These are phyloP conservation scores for Mortierella alpina DNA, from an alignment of 192 early-diverging fungal species.

Conservation along the genomic window DNA sequence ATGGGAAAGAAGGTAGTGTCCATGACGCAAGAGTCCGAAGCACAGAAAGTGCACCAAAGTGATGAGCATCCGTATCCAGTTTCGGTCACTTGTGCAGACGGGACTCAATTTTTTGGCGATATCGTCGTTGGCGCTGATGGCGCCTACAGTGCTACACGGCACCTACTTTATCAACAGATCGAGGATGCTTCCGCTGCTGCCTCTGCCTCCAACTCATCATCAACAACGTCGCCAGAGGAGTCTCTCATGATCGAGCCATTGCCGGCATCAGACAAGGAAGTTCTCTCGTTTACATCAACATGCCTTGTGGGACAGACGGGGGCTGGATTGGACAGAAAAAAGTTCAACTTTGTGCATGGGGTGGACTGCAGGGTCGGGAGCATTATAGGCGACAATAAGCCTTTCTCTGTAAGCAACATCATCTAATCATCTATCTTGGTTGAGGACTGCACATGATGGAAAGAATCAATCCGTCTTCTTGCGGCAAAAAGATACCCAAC, in stretches of 20 bases:
- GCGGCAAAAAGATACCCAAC: no score
- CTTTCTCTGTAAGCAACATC: constrained; percentile 20
- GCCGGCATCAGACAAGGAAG: constrained; percentile 21
- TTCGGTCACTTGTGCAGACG: constrained; percentile 12
- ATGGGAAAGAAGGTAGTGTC: constrained; percentile 20
- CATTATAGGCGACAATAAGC: constrained; percentile 31
- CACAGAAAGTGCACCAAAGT: not conserved
- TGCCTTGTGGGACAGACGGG: constrained; percentile 32
- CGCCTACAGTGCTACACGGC: constrained; percentile 19
- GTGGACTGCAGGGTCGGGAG: constrained; percentile 34
- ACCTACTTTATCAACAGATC: constrained; percentile 20
- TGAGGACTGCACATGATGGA: not conserved
- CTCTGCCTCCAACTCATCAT: not conserved
- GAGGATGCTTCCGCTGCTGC: constrained; percentile 5
- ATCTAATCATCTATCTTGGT: not conserved
- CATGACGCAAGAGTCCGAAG: constrained; percentile 4
- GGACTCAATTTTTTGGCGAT: constrained; percentile 12
- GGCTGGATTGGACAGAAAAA: constrained; percentile 8
- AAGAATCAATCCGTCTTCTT: not conserved
- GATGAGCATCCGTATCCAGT: not conserved
- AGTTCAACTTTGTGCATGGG: constrained; percentile 16
- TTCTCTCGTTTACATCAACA: constrained; percentile 19
- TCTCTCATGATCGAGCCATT: not conserved
- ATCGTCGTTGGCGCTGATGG: constrained; percentile 38
- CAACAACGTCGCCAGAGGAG: not conserved